Percentiles rank a stretch among this genome's conserved stretches.
Evolutionary conservation across 257 asterid genomes (phyloP).

Genomic region (Apocynum venetum): DNA sequence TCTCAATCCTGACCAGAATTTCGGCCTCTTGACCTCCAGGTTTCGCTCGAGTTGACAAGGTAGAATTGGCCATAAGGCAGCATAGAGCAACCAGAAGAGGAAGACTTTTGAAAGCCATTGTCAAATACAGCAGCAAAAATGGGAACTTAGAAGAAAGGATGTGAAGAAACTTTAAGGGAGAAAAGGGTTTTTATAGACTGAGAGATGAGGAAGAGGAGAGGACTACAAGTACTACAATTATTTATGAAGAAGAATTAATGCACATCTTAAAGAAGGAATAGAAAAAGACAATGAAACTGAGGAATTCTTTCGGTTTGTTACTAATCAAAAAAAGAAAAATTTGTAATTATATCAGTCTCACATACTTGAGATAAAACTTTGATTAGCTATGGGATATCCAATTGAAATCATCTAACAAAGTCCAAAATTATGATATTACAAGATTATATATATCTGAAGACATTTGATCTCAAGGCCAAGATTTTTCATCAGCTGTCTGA

Average conservation of each 20-base stretch:
- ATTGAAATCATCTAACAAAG: too few relatives aligned
- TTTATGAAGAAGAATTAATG: neutral
- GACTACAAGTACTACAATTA: conserved; percentile 3
- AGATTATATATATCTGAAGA: neutral
- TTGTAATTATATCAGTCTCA: neutral
- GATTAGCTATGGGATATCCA: too few relatives aligned
- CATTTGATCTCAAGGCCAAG: neutral
- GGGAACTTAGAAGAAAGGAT: neutral
- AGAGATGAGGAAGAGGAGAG: conserved; percentile 9
- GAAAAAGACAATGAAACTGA: conserved; percentile 6
- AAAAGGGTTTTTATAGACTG: conserved; percentile 15
- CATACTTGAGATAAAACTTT: too few relatives aligned
- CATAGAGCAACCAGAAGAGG: neutral
- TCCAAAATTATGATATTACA: neutral
- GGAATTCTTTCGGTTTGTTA: neutral
- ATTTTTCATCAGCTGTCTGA: neutral
- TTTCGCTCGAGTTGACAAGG: neutral
- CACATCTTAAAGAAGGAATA: neutral
- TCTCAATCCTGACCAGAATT: neutral
- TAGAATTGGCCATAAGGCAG: neutral
- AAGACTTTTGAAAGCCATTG: conserved; percentile 16
- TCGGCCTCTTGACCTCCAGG: neutral
- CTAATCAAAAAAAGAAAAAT: neutral
- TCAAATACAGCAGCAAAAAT: neutral
- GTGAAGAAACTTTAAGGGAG: conserved; percentile 4